A percentile compares a stretch with the other conserved stretches of the same genome.
These are phyloP conservation scores for Blumeriella jaapii DNA, from an alignment of 2,329 filamentous ascomycete genomes.

Conservation along the genomic window DNA sequence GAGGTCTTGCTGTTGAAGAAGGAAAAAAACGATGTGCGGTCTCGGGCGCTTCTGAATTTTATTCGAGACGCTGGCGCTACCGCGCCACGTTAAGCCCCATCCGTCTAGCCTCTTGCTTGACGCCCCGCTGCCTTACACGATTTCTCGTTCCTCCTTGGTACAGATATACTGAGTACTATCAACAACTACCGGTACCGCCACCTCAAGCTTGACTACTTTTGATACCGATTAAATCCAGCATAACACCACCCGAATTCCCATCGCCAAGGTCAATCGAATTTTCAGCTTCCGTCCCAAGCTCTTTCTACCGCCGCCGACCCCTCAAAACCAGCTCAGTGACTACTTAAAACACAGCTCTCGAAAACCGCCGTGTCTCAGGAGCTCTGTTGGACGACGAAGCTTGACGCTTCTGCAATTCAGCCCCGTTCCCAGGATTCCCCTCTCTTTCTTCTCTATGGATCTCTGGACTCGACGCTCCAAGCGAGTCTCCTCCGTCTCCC, in stretches of 20 bases:
- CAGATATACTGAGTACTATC: constrained; percentile 10
- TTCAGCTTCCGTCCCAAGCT: neutral
- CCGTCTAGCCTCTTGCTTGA: neutral
- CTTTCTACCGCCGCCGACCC: constrained; percentile 1
- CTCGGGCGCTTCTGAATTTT: neutral
- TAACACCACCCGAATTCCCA: constrained; percentile 6
- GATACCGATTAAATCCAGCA: constrained; percentile 13
- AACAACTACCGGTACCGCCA: no score
- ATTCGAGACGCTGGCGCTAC: neutral
- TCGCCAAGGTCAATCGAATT: neutral
- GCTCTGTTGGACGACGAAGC: constrained; percentile 10
- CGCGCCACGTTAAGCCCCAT: no score
- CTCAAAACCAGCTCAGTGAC: constrained; percentile 6
- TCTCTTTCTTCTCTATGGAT: constrained; percentile 23
- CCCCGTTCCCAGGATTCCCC: constrained; percentile 1
- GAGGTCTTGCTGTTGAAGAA: constrained; percentile 47
- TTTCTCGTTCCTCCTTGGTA: constrained; percentile 2
- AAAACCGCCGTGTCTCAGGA: constrained; percentile 9
- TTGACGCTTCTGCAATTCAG: constrained; percentile 11
- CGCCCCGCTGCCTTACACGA: constrained; percentile 2
- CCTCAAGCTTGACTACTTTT: no score
- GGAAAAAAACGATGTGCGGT: constrained; percentile 23
- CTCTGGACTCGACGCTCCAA: constrained; percentile 75
- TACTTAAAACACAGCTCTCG: constrained; percentile 13
- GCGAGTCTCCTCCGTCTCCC: constrained; percentile 34